Evolutionary conservation across 2,329 filamentous ascomycete genomes (phyloP).

Genomic region (Ophiostoma angusticollis): DNA sequence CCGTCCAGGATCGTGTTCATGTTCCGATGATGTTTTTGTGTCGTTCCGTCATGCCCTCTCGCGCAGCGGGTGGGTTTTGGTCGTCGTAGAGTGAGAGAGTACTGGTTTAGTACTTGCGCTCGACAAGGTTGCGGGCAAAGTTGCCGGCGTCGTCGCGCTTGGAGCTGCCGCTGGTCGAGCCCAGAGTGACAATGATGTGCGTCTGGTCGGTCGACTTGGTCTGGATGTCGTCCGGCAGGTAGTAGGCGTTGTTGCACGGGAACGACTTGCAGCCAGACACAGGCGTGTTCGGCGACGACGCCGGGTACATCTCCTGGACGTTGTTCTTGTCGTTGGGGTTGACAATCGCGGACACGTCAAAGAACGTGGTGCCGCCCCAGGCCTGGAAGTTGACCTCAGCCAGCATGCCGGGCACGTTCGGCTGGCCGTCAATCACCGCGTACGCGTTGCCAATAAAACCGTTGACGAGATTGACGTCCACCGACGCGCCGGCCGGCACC

Average conservation of each 20-base stretch:
- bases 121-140: slow-evolving; percentile 15
- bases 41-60: slow-evolving; percentile 1
- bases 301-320: slow-evolving; percentile 28
- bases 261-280: slow-evolving; percentile 28
- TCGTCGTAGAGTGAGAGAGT: background rate
- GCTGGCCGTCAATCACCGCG: slow-evolving; percentile 21
- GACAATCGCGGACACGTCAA: slow-evolving; percentile 33
- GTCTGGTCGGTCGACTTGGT: slow-evolving; percentile 24
- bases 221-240: slow-evolving; percentile 26
- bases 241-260: slow-evolving; percentile 29
- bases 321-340: slow-evolving; percentile 26
- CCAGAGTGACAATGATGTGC: slow-evolving; percentile 23
- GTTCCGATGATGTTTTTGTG: background rate
- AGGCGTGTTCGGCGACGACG: slow-evolving; percentile 15
- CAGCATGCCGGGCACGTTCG: slow-evolving; percentile 25
- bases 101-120: slow-evolving; percentile 10
- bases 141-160: slow-evolving; percentile 9
- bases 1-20: background rate
- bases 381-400: slow-evolving; percentile 25
- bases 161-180: slow-evolving; percentile 8
- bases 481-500: slow-evolving; percentile 26
- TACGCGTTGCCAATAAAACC: slow-evolving; percentile 23
- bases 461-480: slow-evolving; percentile 23
- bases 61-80: slow-evolving; percentile 5
- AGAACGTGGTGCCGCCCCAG: slow-evolving; percentile 25